phyloP scores from a whole-genome alignment of 2,329 filamentous ascomycete genomes.

The Trichoderma endophyticum region DNA sequence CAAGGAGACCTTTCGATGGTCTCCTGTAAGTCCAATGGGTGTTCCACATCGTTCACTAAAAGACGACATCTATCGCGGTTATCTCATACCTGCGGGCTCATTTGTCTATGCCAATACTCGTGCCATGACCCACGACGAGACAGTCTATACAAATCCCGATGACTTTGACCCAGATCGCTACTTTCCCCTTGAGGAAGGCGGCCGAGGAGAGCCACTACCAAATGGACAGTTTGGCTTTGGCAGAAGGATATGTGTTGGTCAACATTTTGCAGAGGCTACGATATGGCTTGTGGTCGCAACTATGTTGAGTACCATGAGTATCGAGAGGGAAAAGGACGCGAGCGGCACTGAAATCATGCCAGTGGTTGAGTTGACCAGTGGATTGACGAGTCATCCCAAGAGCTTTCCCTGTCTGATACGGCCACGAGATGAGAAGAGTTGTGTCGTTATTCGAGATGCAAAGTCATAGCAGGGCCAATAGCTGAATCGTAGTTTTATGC shows the following conservation, averaged over 20 bases:
- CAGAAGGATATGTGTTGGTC: slow-evolving; percentile 48
- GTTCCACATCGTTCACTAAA: slow-evolving; percentile 53
- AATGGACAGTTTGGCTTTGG: slow-evolving; percentile 52
- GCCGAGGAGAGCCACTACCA: slow-evolving; percentile 44
- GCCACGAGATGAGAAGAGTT: slow-evolving; percentile 24
- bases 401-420: slow-evolving; percentile 26
- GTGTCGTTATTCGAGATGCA: slow-evolving; percentile 11
- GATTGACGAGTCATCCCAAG: slow-evolving; percentile 29
- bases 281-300: slow-evolving; percentile 41
- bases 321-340: slow-evolving; percentile 32
- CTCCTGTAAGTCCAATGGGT: slow-evolving; percentile 45
- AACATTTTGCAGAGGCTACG: slow-evolving; percentile 46
- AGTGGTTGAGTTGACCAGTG: slow-evolving; percentile 26
- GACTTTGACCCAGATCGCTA: slow-evolving; percentile 47
- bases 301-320: slow-evolving; percentile 38
- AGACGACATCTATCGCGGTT: slow-evolving; percentile 56
- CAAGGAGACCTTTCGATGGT: slow-evolving; percentile 45
- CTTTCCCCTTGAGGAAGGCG: slow-evolving; percentile 33
- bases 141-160: slow-evolving; percentile 40
- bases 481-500: not conserved
- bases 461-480: not conserved
- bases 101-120: slow-evolving; percentile 42
- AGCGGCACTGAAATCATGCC: slow-evolving; percentile 36
- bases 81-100: slow-evolving; percentile 55
- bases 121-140: slow-evolving; percentile 43